phyloP scores from a whole-genome alignment of 192 early-diverging fungal species.

The Podila epicladia region DNA sequence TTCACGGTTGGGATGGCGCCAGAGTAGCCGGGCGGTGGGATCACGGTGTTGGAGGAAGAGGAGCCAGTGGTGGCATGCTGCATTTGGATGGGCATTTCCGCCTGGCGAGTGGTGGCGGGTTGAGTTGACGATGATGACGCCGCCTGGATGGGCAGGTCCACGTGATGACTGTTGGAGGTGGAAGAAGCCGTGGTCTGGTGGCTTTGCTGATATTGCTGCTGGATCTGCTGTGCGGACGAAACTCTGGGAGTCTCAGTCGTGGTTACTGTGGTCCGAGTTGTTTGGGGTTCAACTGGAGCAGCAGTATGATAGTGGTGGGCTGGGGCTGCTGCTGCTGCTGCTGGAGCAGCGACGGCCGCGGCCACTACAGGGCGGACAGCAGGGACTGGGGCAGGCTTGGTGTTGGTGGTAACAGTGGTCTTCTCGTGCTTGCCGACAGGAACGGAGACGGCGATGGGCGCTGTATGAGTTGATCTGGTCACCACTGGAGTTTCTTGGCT shows the following conservation, averaged over 20 bases:
- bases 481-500: not conserved
- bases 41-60: slow-evolving; percentile 2
- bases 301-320: not conserved
- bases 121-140: no score
- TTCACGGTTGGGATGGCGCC: not conserved
- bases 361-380: not conserved
- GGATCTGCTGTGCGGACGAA: not conserved
- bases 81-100: not conserved
- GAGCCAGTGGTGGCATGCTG: not conserved
- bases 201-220: not conserved
- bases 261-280: not conserved
- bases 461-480: not conserved
- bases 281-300: not conserved
- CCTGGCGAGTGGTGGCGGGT: no score
- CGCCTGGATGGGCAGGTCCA: not conserved
- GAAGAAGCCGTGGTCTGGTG: not conserved
- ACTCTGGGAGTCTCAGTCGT: not conserved
- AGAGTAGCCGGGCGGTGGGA: not conserved
- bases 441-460: not conserved
- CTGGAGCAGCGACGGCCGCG: not conserved
- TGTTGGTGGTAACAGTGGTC: not conserved
- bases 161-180: slow-evolving; percentile 1
- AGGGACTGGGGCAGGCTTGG: not conserved
- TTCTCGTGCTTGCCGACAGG: not conserved
- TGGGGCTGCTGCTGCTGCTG: not conserved